Evolutionary conservation across 1,284 basidiomycete species (phyloP).

Genomic region (Malassezia equina): DNA sequence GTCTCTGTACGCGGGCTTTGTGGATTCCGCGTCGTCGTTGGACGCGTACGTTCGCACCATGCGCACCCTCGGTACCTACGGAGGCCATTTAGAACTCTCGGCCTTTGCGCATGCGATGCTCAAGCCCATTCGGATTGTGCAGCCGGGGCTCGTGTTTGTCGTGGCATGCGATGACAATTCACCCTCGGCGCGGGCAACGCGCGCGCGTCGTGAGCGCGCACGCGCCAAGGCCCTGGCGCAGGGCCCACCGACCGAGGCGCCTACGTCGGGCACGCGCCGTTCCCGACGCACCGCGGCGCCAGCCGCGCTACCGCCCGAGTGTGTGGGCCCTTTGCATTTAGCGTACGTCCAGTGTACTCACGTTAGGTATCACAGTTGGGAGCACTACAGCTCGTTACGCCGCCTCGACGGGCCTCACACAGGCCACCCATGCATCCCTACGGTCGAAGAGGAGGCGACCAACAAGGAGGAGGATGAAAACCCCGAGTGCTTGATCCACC

Average conservation of each 20-base stretch:
- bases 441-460: constrained; percentile 45
- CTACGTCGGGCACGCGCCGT: too few species aligned
- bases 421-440: constrained; percentile 62
- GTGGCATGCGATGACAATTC: constrained; percentile 47
- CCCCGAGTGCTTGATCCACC: constrained; percentile 28
- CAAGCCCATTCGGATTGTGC: constrained; percentile 76
- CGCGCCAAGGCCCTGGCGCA: not conserved
- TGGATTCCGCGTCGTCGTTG: constrained; percentile 64
- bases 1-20: constrained; percentile 70
- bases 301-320: constrained; percentile 18
- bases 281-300: too few species aligned
- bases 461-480: constrained; percentile 2
- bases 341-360: constrained; percentile 12
- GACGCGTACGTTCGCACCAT: constrained; percentile 36
- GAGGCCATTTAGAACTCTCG: constrained; percentile 77
- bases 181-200: constrained; percentile 25
- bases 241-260: constrained; percentile 17
- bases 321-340: constrained; percentile 39
- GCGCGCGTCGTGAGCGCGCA: constrained; percentile 25
- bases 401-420: constrained; percentile 73
- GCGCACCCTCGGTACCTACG: constrained; percentile 63
- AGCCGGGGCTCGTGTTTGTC: constrained; percentile 58
- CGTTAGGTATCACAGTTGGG: constrained; percentile 61
- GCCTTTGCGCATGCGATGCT: constrained; percentile 72
- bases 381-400: constrained; percentile 84